Evolutionary conservation across 352 stramenopile species (phyloP).

Genomic region (Phytophthora fragariaefolia): DNA sequence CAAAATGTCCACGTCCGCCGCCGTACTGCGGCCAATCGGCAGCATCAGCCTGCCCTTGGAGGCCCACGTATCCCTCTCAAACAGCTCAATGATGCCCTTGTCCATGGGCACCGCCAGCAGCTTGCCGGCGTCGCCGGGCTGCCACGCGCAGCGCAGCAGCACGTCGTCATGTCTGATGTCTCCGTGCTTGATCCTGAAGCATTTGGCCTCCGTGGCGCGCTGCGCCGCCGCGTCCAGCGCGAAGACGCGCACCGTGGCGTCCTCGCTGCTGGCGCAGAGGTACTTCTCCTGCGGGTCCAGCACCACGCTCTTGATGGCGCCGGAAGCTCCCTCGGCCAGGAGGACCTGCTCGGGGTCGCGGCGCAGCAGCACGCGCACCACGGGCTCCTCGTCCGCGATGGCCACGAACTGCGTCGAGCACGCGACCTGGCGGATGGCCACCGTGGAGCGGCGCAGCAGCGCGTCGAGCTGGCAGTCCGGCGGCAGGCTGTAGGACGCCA

Average conservation of each 20-base stretch:
- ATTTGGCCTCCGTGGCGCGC: conserved; percentile 48
- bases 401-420: conserved; percentile 71
- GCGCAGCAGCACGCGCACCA: conserved; percentile 73
- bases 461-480: conserved; percentile 54
- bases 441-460: conserved; percentile 74
- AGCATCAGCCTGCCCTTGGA: conserved; percentile 53
- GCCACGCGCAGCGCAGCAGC: conserved; percentile 70
- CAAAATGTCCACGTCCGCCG: conserved; percentile 71
- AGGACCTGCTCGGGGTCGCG: conserved; percentile 67
- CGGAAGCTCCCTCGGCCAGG: conserved; percentile 62
- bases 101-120: conserved; percentile 71
- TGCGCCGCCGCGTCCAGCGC: conserved; percentile 49
- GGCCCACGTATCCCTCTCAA: conserved; percentile 55
- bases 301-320: conserved; percentile 74
- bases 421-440: conserved; percentile 73
- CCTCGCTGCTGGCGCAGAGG: conserved; percentile 71
- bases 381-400: conserved; percentile 75
- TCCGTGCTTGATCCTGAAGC: conserved; percentile 63
- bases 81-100: conserved; percentile 76
- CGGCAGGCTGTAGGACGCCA: conserved; percentile 77
- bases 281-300: conserved; percentile 73
- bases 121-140: conserved; percentile 36
- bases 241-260: conserved; percentile 77
- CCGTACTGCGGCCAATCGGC: conserved; percentile 60
- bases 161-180: conserved; percentile 73